Percentiles rank a stretch among this genome's conserved stretches.
Evolutionary conservation across 305 asterid genomes (phyloP).

Genomic region (Fraxinus ornus): DNA sequence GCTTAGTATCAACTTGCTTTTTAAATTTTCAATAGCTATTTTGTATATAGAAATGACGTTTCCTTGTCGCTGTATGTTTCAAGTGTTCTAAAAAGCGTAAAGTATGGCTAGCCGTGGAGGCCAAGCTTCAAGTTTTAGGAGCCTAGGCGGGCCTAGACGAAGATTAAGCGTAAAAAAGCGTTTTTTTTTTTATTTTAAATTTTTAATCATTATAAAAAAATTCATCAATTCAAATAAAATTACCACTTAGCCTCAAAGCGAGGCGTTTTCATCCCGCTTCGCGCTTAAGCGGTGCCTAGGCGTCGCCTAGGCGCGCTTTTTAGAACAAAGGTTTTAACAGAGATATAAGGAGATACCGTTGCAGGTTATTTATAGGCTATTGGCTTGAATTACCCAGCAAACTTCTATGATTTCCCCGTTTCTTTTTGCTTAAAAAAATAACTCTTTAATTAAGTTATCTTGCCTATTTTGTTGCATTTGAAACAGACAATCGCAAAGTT

Average conservation of each 20-base stretch:
- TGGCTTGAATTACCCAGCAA: background rate
- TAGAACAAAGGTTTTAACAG: background rate
- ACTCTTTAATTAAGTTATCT: background rate
- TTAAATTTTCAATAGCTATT: background rate
- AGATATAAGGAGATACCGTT: background rate
- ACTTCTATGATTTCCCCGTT: background rate
- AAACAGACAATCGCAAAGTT: constrained; percentile 74
- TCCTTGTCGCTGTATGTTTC: background rate
- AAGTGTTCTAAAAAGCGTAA: too few species aligned
- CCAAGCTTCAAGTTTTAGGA: too few species aligned
- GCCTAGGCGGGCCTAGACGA: too few species aligned
- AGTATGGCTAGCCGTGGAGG: too few species aligned
- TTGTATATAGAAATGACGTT: background rate
- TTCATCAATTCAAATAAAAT: too few species aligned
- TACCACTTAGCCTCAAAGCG: too few species aligned
- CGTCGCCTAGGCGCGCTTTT: too few species aligned
- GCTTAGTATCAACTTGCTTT: background rate
- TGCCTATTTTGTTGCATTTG: constrained; percentile 21
- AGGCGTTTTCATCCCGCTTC: too few species aligned
- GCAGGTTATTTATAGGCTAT: background rate
- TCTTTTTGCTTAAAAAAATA: background rate
- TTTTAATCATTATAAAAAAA: too few species aligned
- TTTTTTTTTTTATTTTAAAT: too few species aligned
- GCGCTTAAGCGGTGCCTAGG: too few species aligned
- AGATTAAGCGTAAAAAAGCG: too few species aligned